These are phyloP conservation scores for Bodo saltans DNA, from an alignment of 78 protist genomes.

Conservation along the genomic window DNA sequence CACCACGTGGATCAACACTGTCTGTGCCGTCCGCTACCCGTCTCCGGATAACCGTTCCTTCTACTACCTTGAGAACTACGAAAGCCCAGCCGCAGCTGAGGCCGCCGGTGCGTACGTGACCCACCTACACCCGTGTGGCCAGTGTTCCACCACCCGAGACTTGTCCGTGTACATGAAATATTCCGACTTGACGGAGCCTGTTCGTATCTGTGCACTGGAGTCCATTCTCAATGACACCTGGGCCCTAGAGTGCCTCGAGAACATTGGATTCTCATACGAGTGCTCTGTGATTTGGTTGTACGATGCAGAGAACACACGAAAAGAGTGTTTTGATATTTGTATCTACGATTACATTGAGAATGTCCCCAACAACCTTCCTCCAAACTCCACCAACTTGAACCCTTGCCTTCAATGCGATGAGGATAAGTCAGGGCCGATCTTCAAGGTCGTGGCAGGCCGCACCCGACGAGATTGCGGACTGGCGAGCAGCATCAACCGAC, in stretches of 20 bases:
- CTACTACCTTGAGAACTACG: constrained; percentile 35
- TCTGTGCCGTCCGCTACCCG: constrained; percentile 54
- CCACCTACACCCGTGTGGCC: constrained; percentile 53
- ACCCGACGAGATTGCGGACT: constrained; percentile 62
- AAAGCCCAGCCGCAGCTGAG: constrained; percentile 42
- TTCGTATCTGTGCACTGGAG: constrained; percentile 52
- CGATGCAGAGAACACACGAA: constrained; percentile 44
- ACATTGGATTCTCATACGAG: constrained; percentile 37
- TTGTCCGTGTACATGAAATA: constrained; percentile 42
- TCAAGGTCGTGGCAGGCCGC: constrained; percentile 50
- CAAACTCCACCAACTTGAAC: constrained; percentile 36
- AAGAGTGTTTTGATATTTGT: constrained; percentile 50
- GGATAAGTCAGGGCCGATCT: constrained; percentile 61
- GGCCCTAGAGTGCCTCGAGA: constrained; percentile 46
- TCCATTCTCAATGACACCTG: not conserved
- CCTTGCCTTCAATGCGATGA: constrained; percentile 65
- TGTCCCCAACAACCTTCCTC: constrained; percentile 61
- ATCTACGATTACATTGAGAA: constrained; percentile 38
- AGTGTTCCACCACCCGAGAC: constrained; percentile 50
- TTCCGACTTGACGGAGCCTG: constrained; percentile 50
- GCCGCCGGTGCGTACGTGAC: constrained; percentile 52
- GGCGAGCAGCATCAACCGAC: constrained; percentile 53
- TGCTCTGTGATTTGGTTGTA: constrained; percentile 60
- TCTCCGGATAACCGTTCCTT: constrained; percentile 26
- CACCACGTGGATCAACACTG: constrained; percentile 18